Evolutionary conservation across 129 eudicot genomes (phyloP).

Genomic region (Artemisia annua): DNA sequence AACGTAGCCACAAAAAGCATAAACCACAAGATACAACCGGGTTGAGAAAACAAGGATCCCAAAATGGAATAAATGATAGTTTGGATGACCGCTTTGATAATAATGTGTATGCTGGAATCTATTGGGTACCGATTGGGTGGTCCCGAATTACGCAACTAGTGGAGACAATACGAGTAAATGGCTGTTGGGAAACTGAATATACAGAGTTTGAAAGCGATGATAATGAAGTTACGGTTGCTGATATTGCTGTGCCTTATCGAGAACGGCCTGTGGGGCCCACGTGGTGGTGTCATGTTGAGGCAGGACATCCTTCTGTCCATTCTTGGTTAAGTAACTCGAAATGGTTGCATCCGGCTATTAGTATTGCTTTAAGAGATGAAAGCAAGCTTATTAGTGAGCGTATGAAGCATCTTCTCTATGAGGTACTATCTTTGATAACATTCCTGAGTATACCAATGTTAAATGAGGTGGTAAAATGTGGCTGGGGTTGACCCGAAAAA

Average conservation of each 20-base stretch:
- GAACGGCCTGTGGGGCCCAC: slow-evolving; percentile 63
- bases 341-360: slow-evolving; percentile 78
- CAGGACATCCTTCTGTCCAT: slow-evolving; percentile 43
- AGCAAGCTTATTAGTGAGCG: slow-evolving; percentile 78
- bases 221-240: slow-evolving; percentile 63
- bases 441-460: neutral
- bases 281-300: slow-evolving; percentile 79
- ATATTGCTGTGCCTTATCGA: slow-evolving; percentile 61
- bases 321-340: slow-evolving; percentile 56
- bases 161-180: slow-evolving; percentile 43
- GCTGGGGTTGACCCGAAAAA: neutral
- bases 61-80: slow-evolving; percentile 14
- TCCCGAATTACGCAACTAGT: slow-evolving; percentile 56
- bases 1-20: slow-evolving; percentile 38
- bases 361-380: slow-evolving; percentile 62
- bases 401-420: slow-evolving; percentile 70
- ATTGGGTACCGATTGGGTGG: slow-evolving; percentile 78
- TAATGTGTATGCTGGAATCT: slow-evolving; percentile 25
- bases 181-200: slow-evolving; percentile 46
- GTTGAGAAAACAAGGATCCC: slow-evolving; percentile 28
- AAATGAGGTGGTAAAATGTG: neutral
- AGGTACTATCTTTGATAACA: slow-evolving; percentile 32
- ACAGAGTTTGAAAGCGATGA: slow-evolving; percentile 40
- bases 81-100: slow-evolving; percentile 23
- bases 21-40: slow-evolving; percentile 29